phyloP scores from a whole-genome alignment of 179 eudicot species.

The Vitellaria paradoxa region DNA sequence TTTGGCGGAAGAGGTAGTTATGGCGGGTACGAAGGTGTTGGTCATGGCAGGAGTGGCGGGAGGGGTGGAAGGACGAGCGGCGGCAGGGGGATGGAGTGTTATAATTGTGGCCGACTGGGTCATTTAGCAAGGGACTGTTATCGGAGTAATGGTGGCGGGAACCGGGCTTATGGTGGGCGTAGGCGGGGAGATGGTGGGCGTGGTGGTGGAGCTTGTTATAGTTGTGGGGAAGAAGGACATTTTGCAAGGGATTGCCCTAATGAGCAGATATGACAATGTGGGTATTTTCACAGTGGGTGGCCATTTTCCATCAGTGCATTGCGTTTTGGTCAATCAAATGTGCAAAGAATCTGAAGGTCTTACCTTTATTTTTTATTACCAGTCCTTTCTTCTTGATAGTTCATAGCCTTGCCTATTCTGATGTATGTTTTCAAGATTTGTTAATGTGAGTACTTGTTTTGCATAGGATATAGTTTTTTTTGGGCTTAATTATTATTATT shows the following conservation, averaged over 20 bases:
- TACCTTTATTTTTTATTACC: neutral
- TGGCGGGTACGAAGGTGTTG: conserved; percentile 9
- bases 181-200: conserved; percentile 15
- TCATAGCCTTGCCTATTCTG: neutral
- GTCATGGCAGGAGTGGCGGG: conserved; percentile 19
- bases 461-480: neutral
- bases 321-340: neutral
- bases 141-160: conserved; percentile 22
- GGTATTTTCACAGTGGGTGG: neutral
- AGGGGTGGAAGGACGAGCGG: neutral
- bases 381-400: too few relatives aligned
- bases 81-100: conserved; percentile 24
- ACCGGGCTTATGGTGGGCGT: conserved; percentile 23
- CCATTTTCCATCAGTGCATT: neutral
- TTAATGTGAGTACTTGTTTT: neutral
- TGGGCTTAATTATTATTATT: neutral
- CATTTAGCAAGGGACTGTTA: neutral
- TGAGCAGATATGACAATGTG: conserved; percentile 13
- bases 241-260: conserved; percentile 44
- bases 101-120: conserved; percentile 10
- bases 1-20: conserved; percentile 6
- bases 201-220: conserved; percentile 29
- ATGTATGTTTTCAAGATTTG: too few relatives aligned
- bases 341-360: conserved; percentile 2
- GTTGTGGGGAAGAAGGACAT: conserved; percentile 48